These are phyloP conservation scores for Tylopilus balloui DNA, from an alignment of 768 basidiomycete genomes.

Conservation along the genomic window DNA sequence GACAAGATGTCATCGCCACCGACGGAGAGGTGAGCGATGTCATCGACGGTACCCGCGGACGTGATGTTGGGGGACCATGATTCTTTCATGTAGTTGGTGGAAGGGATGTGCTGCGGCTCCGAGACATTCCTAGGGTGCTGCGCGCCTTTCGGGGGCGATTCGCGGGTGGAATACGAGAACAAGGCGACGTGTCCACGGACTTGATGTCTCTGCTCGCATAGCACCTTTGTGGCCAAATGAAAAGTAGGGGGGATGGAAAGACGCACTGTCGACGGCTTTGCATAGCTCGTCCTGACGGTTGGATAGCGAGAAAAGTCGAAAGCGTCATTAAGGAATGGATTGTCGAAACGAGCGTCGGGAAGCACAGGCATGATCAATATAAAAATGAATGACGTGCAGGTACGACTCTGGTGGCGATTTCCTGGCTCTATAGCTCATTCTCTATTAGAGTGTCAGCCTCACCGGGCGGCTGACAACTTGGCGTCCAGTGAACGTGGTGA, in stretches of 20 bases:
- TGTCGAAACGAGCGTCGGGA: conserved; percentile 21
- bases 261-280: conserved; percentile 7
- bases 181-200: conserved; percentile 1
- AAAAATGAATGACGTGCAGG: neutral
- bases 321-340: conserved; percentile 18
- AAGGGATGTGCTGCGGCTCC: conserved; percentile 20
- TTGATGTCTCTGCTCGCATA: neutral
- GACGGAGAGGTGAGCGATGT: conserved; percentile 7
- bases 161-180: neutral
- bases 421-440: neutral
- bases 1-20: neutral
- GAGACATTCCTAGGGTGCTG: conserved; percentile 19
- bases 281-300: neutral
- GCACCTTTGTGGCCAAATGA: neutral
- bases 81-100: conserved; percentile 14
- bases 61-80: conserved; percentile 15
- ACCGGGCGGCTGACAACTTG: conserved; percentile 8
- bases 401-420: neutral
- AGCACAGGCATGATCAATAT: neutral
- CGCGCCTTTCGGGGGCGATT: neutral
- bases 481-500: too few relatives aligned
- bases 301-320: conserved; percentile 18
- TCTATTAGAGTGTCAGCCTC: conserved; percentile 12
- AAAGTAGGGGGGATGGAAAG: neutral
- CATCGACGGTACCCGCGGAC: conserved; percentile 8